Base-by-base conservation (phyloP, 31 red algal species). In the Asparagopsis taxiformis region DNA sequence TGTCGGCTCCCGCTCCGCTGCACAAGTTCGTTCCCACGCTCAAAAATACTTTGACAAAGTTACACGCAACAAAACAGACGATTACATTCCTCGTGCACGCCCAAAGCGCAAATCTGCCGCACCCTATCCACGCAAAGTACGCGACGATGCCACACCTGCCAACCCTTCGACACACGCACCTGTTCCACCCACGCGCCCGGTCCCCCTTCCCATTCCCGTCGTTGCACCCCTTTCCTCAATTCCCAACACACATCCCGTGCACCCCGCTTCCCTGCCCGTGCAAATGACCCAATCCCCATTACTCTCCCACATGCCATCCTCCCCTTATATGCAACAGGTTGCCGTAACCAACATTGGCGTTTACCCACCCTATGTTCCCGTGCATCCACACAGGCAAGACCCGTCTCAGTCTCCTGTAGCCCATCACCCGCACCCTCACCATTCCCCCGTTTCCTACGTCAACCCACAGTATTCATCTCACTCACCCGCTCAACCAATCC, bases 41-140 rank as follows among this genome's bases (percentile, higher is more conserved):
- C 94, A 97, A 49, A 97, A 97, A 75, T 97, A 92, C 74, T 98
- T 98, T 75, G 78, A 92, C 57, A 79, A 79, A 37, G 75, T 98
- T 10, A 71, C 80, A 3, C 78, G 80, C 65, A 77, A 89, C 39
- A 80, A 91, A 34, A 74, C 89, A 50, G 80, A 82, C 34, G 94
- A 89, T 55, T 93, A 78, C 41, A 76, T 98, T 15, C 94, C 94
- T 0, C 61, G 89, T 5, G 70, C 94, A 35, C 78, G 94, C 22
- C 82, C 82, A 6, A 94, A 88, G 65, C 55, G 91, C 39, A 77
- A 75, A 34, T 75, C 70, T 43, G 81, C 81, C 59, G 51, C 81
- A 4, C 81, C 81, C 8, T 85, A 85, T 51, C 81, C 81, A 21
- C n/a, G 81, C 15, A 85, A 85, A 31, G 23, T 64, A 5, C 65